Evolutionary conservation across 2,329 filamentous ascomycete genomes (phyloP), one percentile per base, ranked within the genome.

Genomic region (Dothideomycetes sp.): DNA sequence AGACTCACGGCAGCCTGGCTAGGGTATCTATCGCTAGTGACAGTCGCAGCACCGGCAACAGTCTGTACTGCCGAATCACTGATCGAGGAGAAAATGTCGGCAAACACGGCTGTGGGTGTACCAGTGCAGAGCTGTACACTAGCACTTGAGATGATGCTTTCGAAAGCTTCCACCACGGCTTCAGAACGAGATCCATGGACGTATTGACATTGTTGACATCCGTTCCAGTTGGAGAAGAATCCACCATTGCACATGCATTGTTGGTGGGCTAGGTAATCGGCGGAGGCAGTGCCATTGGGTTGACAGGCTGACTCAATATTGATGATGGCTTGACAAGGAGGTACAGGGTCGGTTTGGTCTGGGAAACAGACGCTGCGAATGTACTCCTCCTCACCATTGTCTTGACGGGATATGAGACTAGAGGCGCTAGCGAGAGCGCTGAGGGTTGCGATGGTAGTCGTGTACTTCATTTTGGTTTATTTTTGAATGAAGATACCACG

Each of bases 161-260:
- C 44, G 51, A 59, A 66, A 45, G 58, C 60, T 9, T 46, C 47
- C 17, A 54, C 49, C 41, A 62, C 58, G 13, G 52, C 57, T 45
- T 60, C 55, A 18, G 55, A 60, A 29, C 63, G 61, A 6, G 57
- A 55, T 32, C 64, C 65, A 50, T 69, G 64, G 11, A 61, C 51
- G 29, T 53, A 54, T 11, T 67, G 54, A 47, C 65, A 70, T 22
- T 57, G 45, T 22, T 64, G 60, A 51, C 65, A 70, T 36, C 56
- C 61, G 8, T 54, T 40, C 64, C 65, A 68, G 44, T 67, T 62
- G 19, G 46, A 25, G 52, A 70, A 70, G 56, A 59, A 68, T 42
- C 56, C 60, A 25, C 65, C 62, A 8, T 51, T 52, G 53, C 67
- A 70, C 56, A 68, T 64, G 52, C 65, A 65, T 48, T 59, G 45